Conservation (phyloP, 225 moss, liverwort and hornwort species). For the Straminergon stramineum region DNA sequence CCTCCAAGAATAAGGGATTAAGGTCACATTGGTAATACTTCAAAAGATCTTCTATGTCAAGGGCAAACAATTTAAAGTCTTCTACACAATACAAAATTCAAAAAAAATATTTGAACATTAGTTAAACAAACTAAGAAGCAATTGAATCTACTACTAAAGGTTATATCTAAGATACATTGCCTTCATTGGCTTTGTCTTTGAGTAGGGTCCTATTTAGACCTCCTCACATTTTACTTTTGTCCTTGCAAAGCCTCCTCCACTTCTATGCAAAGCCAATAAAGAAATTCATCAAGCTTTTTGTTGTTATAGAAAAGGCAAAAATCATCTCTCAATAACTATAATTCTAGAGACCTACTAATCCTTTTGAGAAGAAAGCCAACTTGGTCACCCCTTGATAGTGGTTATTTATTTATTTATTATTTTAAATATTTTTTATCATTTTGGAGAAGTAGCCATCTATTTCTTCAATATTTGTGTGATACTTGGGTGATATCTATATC, state of each 20-base stretch:
- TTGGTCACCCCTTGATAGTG: too few relatives aligned
- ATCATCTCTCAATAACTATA: neutral
- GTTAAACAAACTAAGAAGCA: too few relatives aligned
- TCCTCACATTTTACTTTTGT: neutral
- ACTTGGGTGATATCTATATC: too few relatives aligned
- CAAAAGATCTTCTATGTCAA: neutral
- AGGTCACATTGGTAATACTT: neutral
- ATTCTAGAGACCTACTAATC: too few relatives aligned
- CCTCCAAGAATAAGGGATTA: fast-evolving
- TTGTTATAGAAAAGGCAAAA: neutral
- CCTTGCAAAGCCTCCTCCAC: neutral
- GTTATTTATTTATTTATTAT: too few relatives aligned
- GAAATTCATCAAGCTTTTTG: neutral
- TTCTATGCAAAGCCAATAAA: neutral
- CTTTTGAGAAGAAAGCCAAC: neutral
- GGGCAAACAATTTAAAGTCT: neutral
- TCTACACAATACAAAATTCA: neutral
- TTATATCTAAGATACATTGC: neutral
- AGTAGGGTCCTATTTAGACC: neutral
- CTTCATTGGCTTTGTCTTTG: neutral
- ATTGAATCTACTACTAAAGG: too few relatives aligned
- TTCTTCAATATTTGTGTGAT: too few relatives aligned
- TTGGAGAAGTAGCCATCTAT: too few relatives aligned
- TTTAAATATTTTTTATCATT: too few relatives aligned
- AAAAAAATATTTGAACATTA: neutral